Conservation (phyloP, 768 basidiomycete species). For the Panaeolus cyanescens region DNA sequence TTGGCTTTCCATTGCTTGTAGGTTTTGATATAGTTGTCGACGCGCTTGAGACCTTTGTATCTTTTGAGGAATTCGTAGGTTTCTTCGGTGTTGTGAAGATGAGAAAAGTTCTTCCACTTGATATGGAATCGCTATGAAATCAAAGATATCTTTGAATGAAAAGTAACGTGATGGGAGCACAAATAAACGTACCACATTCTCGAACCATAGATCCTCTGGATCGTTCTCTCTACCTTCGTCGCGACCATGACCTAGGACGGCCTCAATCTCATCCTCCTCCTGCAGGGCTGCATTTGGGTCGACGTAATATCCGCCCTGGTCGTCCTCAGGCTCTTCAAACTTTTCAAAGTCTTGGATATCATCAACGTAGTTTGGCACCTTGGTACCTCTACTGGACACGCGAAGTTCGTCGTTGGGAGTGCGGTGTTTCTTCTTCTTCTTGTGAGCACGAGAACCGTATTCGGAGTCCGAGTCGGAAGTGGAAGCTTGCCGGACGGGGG, state of each 20-base stretch:
- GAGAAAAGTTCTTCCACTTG: slow-evolving; percentile 99
- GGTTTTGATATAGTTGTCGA: slow-evolving; percentile 98
- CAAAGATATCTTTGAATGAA: slow-evolving; percentile 16
- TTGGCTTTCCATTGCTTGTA: slow-evolving; percentile 75
- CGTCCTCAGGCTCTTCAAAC: slow-evolving; percentile 66
- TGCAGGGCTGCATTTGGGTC: slow-evolving; percentile 56
- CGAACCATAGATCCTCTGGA: slow-evolving; percentile 79
- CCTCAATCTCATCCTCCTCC: slow-evolving; percentile 89
- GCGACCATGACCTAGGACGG: slow-evolving; percentile 82
- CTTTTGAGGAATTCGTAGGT: slow-evolving; percentile 94
- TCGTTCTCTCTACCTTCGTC: slow-evolving; percentile 82
- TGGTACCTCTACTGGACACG: slow-evolving; percentile 73
- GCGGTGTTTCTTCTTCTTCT: slow-evolving; percentile 78
- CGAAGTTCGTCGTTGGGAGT: slow-evolving; percentile 71
- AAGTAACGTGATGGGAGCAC: slow-evolving; percentile 8
- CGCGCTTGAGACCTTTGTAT: slow-evolving; percentile 93
- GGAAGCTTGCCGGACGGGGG: slow-evolving; percentile 52
- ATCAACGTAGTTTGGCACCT: slow-evolving; percentile 84
- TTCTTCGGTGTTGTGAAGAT: slow-evolving; percentile 99
- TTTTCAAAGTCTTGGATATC: slow-evolving; percentile 80
- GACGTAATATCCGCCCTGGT: slow-evolving; percentile 52
- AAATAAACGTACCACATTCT: slow-evolving; percentile 69
- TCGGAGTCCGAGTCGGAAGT: slow-evolving; percentile 85
- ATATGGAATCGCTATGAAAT: slow-evolving; percentile 87
- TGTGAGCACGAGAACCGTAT: slow-evolving; percentile 77